Conservation (phyloP, 2,329 filamentous ascomycete genomes). For the Microcyclospora tardicrescens region DNA sequence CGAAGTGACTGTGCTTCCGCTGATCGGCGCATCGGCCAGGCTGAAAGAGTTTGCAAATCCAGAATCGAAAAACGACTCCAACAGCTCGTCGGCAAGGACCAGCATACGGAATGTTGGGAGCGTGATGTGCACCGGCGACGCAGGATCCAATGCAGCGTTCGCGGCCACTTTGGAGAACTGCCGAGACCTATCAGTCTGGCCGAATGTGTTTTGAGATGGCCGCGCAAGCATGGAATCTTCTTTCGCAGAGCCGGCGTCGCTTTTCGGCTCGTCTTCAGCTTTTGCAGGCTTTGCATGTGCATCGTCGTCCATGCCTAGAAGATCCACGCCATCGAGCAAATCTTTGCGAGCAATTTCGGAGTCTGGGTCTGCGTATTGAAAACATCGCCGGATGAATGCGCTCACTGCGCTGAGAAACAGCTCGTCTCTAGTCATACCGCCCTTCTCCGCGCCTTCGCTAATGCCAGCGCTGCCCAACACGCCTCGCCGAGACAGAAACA, state of each 20-base stretch:
- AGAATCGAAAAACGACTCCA: conserved; percentile 95
- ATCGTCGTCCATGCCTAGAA: conserved; percentile 47
- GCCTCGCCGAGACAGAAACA: conserved; percentile 83
- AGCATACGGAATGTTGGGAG: conserved; percentile 98
- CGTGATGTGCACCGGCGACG: conserved; percentile 88
- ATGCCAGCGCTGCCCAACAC: conserved; percentile 39
- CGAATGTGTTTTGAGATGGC: conserved; percentile 20
- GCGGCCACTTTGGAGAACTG: conserved; percentile 49
- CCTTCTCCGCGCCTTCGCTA: conserved; percentile 9
- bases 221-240: conserved; percentile 15
- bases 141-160: conserved; percentile 82
- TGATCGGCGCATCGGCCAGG: conserved; percentile 52
- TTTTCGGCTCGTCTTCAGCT: conserved; percentile 1
- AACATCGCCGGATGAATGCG: conserved; percentile 89
- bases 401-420: conserved; percentile 85
- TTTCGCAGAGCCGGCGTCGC: neutral
- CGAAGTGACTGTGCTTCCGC: conserved; percentile 36
- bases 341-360: conserved; percentile 41
- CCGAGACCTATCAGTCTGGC: conserved; percentile 13
- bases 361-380: conserved; percentile 90
- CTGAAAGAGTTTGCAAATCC: conserved; percentile 90
- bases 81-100: conserved; percentile 82
- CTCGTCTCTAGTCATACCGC: conserved; percentile 55
- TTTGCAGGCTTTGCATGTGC: conserved; percentile 16
- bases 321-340: conserved; percentile 59